phyloP scores from a whole-genome alignment of 2,329 filamentous ascomycete species.

The Ramularia endophylla region DNA sequence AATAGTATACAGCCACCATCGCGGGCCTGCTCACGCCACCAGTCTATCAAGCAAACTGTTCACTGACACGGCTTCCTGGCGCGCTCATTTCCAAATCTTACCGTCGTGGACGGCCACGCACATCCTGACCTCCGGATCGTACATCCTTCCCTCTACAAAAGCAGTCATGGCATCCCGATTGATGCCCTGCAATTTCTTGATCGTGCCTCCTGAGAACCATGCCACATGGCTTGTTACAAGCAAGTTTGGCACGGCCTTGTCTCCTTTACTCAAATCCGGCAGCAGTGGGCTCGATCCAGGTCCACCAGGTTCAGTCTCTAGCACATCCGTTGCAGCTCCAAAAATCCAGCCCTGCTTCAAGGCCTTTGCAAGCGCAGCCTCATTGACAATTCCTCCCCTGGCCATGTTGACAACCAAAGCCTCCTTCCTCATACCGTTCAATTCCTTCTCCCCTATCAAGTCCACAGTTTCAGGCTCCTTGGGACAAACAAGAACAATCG shows the following conservation, averaged over 20 bases:
- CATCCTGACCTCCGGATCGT: constrained; percentile 14
- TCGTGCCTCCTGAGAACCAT: constrained; percentile 16
- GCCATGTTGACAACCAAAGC: constrained; percentile 17
- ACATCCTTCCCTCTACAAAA: constrained; percentile 17
- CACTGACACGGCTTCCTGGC: too few species aligned
- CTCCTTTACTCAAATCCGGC: constrained; percentile 14
- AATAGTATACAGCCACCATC: too few species aligned
- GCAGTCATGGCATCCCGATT: constrained; percentile 18
- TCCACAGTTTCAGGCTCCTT: constrained; percentile 16
- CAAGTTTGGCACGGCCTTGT: constrained; percentile 16
- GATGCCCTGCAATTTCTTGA: constrained; percentile 14
- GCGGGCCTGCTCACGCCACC: too few species aligned
- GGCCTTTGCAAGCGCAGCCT: constrained; percentile 17
- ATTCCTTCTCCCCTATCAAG: constrained; percentile 14
- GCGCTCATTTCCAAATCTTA: constrained; percentile 18
- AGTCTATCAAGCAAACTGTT: too few species aligned
- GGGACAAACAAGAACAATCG: constrained; percentile 12
- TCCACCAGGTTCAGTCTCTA: constrained; percentile 18
- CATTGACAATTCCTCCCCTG: constrained; percentile 18
- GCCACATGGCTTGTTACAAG: constrained; percentile 16
- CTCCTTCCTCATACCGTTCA: constrained; percentile 14
- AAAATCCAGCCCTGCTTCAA: constrained; percentile 15
- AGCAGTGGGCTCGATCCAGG: constrained; percentile 14
- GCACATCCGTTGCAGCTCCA: constrained; percentile 17
- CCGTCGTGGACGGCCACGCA: constrained; percentile 19